Percentiles rank a stretch among this genome's conserved stretches.
Evolutionary conservation across 2,329 filamentous ascomycete species (phyloP).

Genomic region (Colletotrichum incanum): DNA sequence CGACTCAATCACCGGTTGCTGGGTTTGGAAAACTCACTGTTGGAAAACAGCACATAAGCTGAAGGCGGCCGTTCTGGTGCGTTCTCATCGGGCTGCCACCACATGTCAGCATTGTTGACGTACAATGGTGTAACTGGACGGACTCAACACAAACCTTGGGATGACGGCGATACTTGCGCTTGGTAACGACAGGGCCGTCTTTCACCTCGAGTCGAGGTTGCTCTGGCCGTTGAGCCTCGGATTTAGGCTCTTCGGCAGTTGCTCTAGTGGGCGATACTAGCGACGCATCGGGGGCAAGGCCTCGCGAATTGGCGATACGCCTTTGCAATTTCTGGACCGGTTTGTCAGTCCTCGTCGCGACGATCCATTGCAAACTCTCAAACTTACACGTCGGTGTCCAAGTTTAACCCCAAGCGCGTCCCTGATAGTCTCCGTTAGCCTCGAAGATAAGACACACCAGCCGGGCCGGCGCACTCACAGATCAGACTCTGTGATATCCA

Average conservation of each 20-base stretch:
- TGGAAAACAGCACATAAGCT: constrained; percentile 89
- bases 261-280: constrained; percentile 65
- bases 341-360: neutral
- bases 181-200: constrained; percentile 61
- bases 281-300: constrained; percentile 69
- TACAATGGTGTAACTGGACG: neutral
- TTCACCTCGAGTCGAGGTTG: constrained; percentile 61
- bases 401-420: constrained; percentile 84
- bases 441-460: neutral
- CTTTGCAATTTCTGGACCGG: constrained; percentile 81
- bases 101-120: constrained; percentile 8
- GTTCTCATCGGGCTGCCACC: constrained; percentile 78
- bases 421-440: constrained; percentile 55
- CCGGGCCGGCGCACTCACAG: constrained; percentile 68
- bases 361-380: neutral
- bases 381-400: constrained; percentile 83
- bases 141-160: constrained; percentile 72
- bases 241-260: constrained; percentile 68
- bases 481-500: constrained; percentile 89
- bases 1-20: neutral
- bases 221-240: constrained; percentile 68
- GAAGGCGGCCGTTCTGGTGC: constrained; percentile 86
- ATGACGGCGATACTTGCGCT: constrained; percentile 84
- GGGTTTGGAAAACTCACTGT: constrained; percentile 70
- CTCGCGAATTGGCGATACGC: constrained; percentile 82